Evolutionary conservation across 73 alveolate genomes (phyloP).

Genomic region (Blepharisma stoltei): DNA sequence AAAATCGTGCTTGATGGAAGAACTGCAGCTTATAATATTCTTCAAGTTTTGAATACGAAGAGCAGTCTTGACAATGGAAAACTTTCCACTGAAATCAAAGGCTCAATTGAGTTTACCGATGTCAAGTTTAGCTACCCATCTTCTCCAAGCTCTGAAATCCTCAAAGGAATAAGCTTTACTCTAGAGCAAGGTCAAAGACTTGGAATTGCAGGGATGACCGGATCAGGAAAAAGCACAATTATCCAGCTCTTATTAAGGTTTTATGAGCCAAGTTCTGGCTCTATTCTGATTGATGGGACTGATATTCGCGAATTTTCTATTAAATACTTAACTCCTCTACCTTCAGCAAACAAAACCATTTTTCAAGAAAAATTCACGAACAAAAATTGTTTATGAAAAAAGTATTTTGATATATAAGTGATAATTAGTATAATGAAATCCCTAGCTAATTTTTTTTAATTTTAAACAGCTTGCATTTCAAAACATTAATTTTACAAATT

Average conservation of each 20-base stretch:
- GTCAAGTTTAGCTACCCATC: conserved; percentile 55
- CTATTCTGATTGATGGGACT: conserved; percentile 50
- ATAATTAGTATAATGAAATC: too few relatives aligned
- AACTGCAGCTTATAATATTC: conserved; percentile 42
- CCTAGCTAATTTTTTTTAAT: too few relatives aligned
- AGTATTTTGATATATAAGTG: too few relatives aligned
- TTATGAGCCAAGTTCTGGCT: conserved; percentile 57
- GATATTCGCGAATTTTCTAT: conserved; percentile 52
- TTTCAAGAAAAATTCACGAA: too few relatives aligned
- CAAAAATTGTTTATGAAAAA: too few relatives aligned
- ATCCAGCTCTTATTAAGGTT: conserved; percentile 51
- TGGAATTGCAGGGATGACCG: conserved; percentile 66
- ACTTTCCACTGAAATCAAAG: neutral
- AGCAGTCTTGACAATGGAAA: conserved; percentile 36
- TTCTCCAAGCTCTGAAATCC: conserved; percentile 40
- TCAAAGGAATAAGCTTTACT: conserved; percentile 37
- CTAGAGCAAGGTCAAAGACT: conserved; percentile 60
- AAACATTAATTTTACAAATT: too few relatives aligned
- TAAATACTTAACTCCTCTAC: too few relatives aligned
- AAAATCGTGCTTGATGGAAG: conserved; percentile 57
- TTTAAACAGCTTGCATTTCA: too few relatives aligned
- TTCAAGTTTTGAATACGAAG: conserved; percentile 39
- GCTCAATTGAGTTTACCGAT: conserved; percentile 38
- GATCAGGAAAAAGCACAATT: conserved; percentile 64
- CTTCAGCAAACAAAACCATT: conserved; percentile 48